Conservation (phyloP, 139 green algal species). For the Tetraselmis striata region DNA sequence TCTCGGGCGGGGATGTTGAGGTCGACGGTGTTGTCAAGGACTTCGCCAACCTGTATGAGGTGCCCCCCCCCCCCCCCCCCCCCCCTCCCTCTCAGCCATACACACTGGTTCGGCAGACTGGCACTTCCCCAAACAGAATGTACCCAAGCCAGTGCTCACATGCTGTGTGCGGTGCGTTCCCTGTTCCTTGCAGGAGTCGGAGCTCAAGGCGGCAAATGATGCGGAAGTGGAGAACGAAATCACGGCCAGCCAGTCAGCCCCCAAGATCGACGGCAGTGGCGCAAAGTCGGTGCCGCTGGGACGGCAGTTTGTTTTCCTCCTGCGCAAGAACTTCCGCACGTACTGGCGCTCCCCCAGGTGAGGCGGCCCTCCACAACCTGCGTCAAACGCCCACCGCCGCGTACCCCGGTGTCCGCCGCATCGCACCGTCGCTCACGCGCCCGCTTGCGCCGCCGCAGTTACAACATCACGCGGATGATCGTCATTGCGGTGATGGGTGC, state of each 20-base stretch:
- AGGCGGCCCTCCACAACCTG: too few relatives aligned
- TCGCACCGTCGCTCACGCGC: too few relatives aligned
- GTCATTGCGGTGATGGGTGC: not conserved
- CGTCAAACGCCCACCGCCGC: too few relatives aligned
- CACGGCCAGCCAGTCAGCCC: not conserved
- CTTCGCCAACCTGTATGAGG: not conserved
- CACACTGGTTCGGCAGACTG: not conserved
- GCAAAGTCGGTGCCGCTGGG: not conserved
- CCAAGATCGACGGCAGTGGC: not conserved
- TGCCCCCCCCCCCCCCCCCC: too few relatives aligned
- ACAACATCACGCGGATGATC: conserved; percentile 1
- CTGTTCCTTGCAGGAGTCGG: not conserved
- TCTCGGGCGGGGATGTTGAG: conserved; percentile 12
- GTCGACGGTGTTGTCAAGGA: not conserved
- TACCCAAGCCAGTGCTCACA: too few relatives aligned
- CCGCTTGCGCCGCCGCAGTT: too few relatives aligned
- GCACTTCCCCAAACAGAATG: too few relatives aligned
- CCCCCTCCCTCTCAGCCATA: not conserved
- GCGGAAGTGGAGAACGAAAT: not conserved
- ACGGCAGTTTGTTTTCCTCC: not conserved
- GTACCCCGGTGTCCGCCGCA: too few relatives aligned
- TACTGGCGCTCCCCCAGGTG: conserved; percentile 5
- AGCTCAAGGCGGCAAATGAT: not conserved
- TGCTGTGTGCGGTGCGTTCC: not conserved
- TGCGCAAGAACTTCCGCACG: conserved; percentile 1